Evolutionary conservation across 2,329 filamentous ascomycete genomes (phyloP).

Genomic region (Epichloe amarillans): DNA sequence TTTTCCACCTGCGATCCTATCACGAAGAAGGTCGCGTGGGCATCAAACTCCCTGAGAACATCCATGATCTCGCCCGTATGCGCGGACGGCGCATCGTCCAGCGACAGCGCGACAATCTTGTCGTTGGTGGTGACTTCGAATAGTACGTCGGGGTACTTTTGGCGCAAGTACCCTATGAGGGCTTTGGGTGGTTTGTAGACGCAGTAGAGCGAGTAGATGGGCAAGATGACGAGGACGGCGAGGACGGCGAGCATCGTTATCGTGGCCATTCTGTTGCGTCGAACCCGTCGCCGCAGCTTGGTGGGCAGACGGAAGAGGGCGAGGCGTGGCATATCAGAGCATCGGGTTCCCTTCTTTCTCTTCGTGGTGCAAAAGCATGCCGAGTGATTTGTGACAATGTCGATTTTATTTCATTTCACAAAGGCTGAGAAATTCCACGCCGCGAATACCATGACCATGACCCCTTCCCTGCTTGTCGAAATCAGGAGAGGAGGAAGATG

Average conservation of each 20-base stretch:
- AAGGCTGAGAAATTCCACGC: no score
- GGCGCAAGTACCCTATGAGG: constrained; percentile 57
- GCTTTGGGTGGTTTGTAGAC: constrained; percentile 70
- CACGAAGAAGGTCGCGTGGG: constrained; percentile 75
- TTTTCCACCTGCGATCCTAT: constrained; percentile 64
- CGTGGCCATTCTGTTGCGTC: constrained; percentile 45
- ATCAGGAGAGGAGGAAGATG: neutral
- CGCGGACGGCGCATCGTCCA: constrained; percentile 72
- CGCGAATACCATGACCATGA: neutral
- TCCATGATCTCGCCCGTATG: constrained; percentile 59
- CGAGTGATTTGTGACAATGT: no score
- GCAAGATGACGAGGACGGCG: constrained; percentile 22
- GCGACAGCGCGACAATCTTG: constrained; percentile 66
- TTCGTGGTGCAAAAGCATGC: neutral
- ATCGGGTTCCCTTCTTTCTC: neutral
- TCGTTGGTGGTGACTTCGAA: constrained; percentile 49
- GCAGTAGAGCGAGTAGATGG: constrained; percentile 42
- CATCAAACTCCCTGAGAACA: constrained; percentile 50
- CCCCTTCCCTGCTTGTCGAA: neutral
- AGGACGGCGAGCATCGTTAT: constrained; percentile 29
- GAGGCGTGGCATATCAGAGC: constrained; percentile 23
- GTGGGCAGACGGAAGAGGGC: constrained; percentile 41
- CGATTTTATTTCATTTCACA: no score
- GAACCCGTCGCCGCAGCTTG: constrained; percentile 42
- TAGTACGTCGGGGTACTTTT: constrained; percentile 64